These are phyloP conservation scores for Diospyros kaki DNA, from an alignment of 148 eudicot genomes.

Conservation along the genomic window DNA sequence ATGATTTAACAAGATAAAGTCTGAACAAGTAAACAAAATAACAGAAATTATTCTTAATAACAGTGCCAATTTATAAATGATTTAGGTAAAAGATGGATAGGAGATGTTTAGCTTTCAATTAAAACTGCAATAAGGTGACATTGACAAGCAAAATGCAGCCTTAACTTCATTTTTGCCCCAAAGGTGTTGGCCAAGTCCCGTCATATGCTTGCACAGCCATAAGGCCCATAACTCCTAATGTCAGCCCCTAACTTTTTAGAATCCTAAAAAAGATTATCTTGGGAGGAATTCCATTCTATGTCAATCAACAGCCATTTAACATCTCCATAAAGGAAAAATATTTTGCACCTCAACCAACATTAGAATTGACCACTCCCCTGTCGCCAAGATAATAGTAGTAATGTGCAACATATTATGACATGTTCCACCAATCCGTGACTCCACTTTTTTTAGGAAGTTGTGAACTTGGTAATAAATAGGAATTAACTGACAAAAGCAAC, in stretches of 20 bases:
- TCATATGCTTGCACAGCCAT: background rate
- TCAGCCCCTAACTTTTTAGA: background rate
- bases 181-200: background rate
- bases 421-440: background rate
- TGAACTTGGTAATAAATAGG: no score
- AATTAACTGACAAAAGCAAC: no score
- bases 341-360: background rate
- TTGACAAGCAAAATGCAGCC: background rate
- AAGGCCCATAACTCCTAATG: background rate
- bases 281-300: background rate
- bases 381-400: background rate
- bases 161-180: background rate
- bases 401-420: background rate
- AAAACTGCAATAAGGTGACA: background rate
- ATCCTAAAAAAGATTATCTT: background rate
- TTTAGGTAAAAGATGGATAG: background rate
- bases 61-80: background rate
- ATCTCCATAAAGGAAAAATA: background rate
- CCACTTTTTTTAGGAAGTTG: background rate
- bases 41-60: background rate
- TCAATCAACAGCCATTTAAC: background rate
- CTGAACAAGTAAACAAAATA: background rate
- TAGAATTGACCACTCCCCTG: background rate
- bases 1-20: background rate
- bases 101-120: background rate